These are phyloP conservation scores for Globisporangium radiosum DNA, from an alignment of 352 stramenopile species.

Conservation along the genomic window DNA sequence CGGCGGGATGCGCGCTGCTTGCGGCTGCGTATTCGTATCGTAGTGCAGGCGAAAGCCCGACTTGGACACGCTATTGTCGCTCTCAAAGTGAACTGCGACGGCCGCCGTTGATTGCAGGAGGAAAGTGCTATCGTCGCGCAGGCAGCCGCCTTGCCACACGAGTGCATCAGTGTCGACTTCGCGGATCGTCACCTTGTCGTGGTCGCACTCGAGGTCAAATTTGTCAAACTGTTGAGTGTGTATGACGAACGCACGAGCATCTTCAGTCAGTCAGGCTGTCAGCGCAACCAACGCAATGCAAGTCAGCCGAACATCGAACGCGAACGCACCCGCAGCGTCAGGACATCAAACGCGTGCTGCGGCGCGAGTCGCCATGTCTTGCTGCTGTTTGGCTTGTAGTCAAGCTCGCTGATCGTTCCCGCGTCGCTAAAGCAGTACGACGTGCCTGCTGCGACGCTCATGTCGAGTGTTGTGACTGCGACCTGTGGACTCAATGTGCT, in stretches of 20 bases:
- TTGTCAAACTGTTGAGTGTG: slow-evolving; percentile 16
- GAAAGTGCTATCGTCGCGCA: slow-evolving; percentile 29
- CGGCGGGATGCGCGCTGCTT: slow-evolving; percentile 21
- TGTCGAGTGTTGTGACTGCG: slow-evolving; percentile 14
- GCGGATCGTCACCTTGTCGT: slow-evolving; percentile 49
- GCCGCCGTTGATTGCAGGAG: slow-evolving; percentile 23
- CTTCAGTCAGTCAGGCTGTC: not conserved
- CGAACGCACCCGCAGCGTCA: slow-evolving; percentile 21
- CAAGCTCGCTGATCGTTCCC: slow-evolving; percentile 23
- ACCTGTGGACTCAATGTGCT: slow-evolving; percentile 11
- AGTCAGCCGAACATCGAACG: not conserved
- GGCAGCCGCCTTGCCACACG: slow-evolving; percentile 54
- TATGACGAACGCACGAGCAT: too few species aligned
- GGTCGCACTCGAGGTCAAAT: slow-evolving; percentile 67
- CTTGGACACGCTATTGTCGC: slow-evolving; percentile 34
- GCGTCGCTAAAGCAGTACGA: slow-evolving; percentile 16
- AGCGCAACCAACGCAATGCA: not conserved
- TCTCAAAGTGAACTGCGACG: slow-evolving; percentile 31
- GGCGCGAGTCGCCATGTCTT: slow-evolving; percentile 37
- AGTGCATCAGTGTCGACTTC: slow-evolving; percentile 14
- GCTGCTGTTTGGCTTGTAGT: slow-evolving; percentile 26
- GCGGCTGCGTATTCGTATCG: slow-evolving; percentile 20
- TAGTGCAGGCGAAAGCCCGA: slow-evolving; percentile 44
- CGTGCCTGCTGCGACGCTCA: slow-evolving; percentile 1
- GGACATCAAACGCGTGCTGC: slow-evolving; percentile 10